phyloP scores from a whole-genome alignment of 805 yeast species.

The Wickerhamiella cacticola region DNA sequence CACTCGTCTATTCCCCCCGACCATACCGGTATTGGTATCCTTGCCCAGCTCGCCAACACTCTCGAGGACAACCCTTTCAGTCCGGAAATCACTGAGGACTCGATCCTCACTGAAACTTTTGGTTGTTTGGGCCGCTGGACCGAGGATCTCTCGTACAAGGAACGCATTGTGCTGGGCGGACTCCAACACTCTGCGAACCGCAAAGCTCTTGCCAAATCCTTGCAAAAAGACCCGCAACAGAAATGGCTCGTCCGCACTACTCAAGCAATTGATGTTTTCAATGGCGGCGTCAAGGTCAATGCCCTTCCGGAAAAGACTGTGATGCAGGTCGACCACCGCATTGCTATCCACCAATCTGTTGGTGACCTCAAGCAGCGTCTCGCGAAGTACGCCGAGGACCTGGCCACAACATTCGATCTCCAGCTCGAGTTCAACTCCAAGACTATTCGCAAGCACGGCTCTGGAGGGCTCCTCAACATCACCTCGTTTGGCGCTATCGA shows the following conservation, averaged over 20 bases:
- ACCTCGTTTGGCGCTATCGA: constrained; percentile 27
- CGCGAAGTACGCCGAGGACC: constrained; percentile 26
- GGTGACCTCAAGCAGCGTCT: constrained; percentile 32
- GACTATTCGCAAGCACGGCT: constrained; percentile 7
- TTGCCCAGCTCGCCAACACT: constrained; percentile 43
- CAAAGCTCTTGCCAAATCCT: constrained; percentile 12
- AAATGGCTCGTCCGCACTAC: constrained; percentile 41
- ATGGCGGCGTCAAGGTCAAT: constrained; percentile 65
- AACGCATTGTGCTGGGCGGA: constrained; percentile 4
- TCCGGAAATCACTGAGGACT: constrained; percentile 37
- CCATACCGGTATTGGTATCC: constrained; percentile 69
- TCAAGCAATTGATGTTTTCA: constrained; percentile 49
- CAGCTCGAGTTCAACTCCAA: constrained; percentile 30
- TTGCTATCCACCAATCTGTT: constrained; percentile 44
- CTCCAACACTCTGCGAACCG: constrained; percentile 3
- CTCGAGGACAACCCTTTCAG: constrained; percentile 49
- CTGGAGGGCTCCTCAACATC: constrained; percentile 12
- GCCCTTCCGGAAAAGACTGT: constrained; percentile 53
- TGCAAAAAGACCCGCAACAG: constrained; percentile 12
- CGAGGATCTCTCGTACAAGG: not conserved
- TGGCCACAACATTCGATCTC: constrained; percentile 36
- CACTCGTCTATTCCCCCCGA: constrained; percentile 72
- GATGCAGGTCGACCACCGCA: constrained; percentile 46
- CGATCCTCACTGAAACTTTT: constrained; percentile 46
- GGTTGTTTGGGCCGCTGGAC: constrained; percentile 44